Evolutionary conservation across 2,329 filamentous ascomycete genomes (phyloP).

Genomic region (Arthrocladium fulminans): DNA sequence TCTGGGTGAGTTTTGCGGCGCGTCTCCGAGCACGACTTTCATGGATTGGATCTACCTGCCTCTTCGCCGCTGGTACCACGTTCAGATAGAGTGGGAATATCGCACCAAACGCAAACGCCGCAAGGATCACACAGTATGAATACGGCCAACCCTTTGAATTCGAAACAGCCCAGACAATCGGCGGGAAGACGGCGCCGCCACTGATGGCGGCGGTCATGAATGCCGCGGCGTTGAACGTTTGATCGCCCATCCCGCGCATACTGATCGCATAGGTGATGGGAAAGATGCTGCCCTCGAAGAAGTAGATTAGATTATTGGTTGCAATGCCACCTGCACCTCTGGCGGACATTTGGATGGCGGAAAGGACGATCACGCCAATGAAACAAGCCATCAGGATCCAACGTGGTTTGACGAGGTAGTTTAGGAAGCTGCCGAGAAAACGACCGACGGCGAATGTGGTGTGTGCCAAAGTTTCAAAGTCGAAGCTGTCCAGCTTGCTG

Average conservation of each 20-base stretch:
- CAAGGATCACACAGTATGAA: constrained; percentile 46
- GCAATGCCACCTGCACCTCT: constrained; percentile 37
- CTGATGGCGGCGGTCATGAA: constrained; percentile 47
- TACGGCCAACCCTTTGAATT: constrained; percentile 35
- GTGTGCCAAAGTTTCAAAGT: constrained; percentile 47
- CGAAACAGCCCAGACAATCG: constrained; percentile 38
- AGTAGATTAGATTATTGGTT: constrained; percentile 45
- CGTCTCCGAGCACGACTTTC: constrained; percentile 17
- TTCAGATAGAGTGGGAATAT: constrained; percentile 50
- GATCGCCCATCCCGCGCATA: constrained; percentile 48
- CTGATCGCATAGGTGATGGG: constrained; percentile 50
- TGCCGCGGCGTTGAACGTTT: constrained; percentile 49
- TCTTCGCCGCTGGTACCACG: constrained; percentile 37
- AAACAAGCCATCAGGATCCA: constrained; percentile 48
- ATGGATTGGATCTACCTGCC: constrained; percentile 43
- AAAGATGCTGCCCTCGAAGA: constrained; percentile 54
- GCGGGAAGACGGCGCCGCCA: constrained; percentile 48
- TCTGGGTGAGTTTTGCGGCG: background rate
- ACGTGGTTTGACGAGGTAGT: constrained; percentile 49
- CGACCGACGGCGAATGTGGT: constrained; percentile 50
- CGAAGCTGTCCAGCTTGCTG: constrained; percentile 27
- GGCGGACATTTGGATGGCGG: constrained; percentile 44
- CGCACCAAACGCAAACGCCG: constrained; percentile 42
- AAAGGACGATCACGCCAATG: constrained; percentile 44
- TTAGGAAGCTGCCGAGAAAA: constrained; percentile 46